These are phyloP conservation scores for Xylaria sp. DNA, from an alignment of 2,329 filamentous ascomycete species.

Conservation along the genomic window DNA sequence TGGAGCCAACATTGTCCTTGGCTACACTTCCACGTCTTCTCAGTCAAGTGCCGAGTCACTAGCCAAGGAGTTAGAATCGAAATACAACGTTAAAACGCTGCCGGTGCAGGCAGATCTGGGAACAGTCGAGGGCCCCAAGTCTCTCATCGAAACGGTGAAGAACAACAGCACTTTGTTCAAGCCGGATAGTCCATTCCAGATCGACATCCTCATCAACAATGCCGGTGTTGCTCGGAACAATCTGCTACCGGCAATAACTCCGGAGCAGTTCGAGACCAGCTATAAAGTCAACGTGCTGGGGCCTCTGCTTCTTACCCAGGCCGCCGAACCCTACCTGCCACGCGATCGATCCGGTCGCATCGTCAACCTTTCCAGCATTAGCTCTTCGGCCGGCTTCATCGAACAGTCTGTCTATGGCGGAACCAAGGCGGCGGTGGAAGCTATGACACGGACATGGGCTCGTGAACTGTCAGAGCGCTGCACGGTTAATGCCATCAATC, in stretches of 20 bases:
- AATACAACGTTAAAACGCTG: slow-evolving; percentile 56
- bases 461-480: slow-evolving; percentile 49
- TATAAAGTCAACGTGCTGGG: slow-evolving; percentile 80
- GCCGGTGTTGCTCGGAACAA: slow-evolving; percentile 68
- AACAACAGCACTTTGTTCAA: slow-evolving; percentile 47
- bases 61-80: slow-evolving; percentile 51
- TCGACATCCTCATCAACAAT: slow-evolving; percentile 87
- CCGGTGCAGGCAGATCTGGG: slow-evolving; percentile 68
- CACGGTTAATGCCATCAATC: slow-evolving; percentile 55
- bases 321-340: slow-evolving; percentile 63
- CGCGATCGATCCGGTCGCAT: slow-evolving; percentile 57
- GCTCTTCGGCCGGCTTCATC: slow-evolving; percentile 48
- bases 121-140: slow-evolving; percentile 52
- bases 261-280: slow-evolving; percentile 60
- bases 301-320: slow-evolving; percentile 72
- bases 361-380: slow-evolving; percentile 52
- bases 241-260: slow-evolving; percentile 54
- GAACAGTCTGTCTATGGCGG: slow-evolving; percentile 54
- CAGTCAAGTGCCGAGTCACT: slow-evolving; percentile 50
- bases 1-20: slow-evolving; percentile 63
- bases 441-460: slow-evolving; percentile 55
- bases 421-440: slow-evolving; percentile 54
- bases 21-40: slow-evolving; percentile 54
- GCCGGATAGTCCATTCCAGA: slow-evolving; percentile 47
- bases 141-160: slow-evolving; percentile 52